A percentile compares a stretch with the other conserved stretches of the same genome.
Evolutionary conservation across 257 asterid genomes (phyloP).

Genomic region (Salvia splendens): DNA sequence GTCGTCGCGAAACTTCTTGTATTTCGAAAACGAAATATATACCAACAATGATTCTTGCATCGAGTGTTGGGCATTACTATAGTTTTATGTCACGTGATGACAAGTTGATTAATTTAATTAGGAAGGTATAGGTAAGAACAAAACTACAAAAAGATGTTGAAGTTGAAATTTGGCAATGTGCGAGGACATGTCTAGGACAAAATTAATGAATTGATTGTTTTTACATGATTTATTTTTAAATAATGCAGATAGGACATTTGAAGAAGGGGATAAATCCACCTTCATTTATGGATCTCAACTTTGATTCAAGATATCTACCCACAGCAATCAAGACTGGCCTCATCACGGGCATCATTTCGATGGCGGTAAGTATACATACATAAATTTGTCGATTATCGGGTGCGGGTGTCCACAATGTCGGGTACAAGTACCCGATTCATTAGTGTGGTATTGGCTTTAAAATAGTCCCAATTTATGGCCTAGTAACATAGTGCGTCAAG

Average conservation of each 20-base stretch:
- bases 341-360: slow-evolving; percentile 79
- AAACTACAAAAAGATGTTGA: neutral
- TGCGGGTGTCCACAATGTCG: too few species aligned
- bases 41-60: neutral
- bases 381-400: too few species aligned
- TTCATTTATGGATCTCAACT: slow-evolving; percentile 75
- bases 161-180: slow-evolving; percentile 31
- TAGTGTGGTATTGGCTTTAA: too few species aligned
- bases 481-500: slow-evolving; percentile 18
- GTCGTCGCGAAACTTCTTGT: too few species aligned
- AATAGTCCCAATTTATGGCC: slow-evolving; percentile 14
- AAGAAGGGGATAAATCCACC: slow-evolving; percentile 91
- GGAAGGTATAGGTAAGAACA: neutral
- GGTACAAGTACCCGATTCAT: too few species aligned
- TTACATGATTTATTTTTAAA: neutral
- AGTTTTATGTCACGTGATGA: slow-evolving; percentile 8
- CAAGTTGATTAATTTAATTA: neutral
- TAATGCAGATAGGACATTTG: slow-evolving; percentile 80
- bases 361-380: slow-evolving; percentile 61
- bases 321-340: slow-evolving; percentile 81
- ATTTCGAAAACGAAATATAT: neutral
- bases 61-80: too few species aligned
- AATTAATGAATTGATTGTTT: neutral
- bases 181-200: slow-evolving; percentile 35
- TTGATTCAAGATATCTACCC: slow-evolving; percentile 65